These are phyloP conservation scores for Calonectria leucothoes DNA, from an alignment of 2,329 filamentous ascomycete genomes.

Conservation along the genomic window DNA sequence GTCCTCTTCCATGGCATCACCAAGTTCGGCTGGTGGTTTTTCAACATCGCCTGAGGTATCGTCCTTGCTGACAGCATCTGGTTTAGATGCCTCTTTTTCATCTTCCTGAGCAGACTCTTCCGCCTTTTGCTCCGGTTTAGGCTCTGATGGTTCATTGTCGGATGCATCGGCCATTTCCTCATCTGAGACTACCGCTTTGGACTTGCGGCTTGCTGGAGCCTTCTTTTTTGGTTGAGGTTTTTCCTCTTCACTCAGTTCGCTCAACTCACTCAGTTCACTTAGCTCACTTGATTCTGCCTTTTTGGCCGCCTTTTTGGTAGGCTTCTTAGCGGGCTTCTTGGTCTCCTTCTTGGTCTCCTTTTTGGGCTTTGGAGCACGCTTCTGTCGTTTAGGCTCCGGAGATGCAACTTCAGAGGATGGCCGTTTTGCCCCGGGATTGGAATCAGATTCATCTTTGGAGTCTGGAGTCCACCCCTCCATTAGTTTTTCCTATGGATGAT, in stretches of 20 bases:
- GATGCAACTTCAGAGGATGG: slow-evolving; percentile 48
- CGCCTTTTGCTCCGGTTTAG: slow-evolving; percentile 21
- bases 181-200: slow-evolving; percentile 42
- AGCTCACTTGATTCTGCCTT: slow-evolving; percentile 35
- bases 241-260: slow-evolving; percentile 40
- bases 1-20: slow-evolving; percentile 31
- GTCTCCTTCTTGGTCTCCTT: slow-evolving; percentile 28
- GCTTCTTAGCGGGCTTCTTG: slow-evolving; percentile 46
- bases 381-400: slow-evolving; percentile 55
- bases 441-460: slow-evolving; percentile 36
- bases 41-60: slow-evolving; percentile 10
- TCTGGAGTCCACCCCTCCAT: slow-evolving; percentile 50
- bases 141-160: slow-evolving; percentile 23
- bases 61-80: background rate
- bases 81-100: background rate
- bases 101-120: background rate
- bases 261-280: slow-evolving; percentile 36
- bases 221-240: slow-evolving; percentile 37
- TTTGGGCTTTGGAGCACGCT: slow-evolving; percentile 45
- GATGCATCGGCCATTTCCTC: slow-evolving; percentile 38
- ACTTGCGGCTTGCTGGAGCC: slow-evolving; percentile 20
- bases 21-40: slow-evolving; percentile 29
- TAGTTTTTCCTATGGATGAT: slow-evolving; percentile 46
- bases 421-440: slow-evolving; percentile 46
- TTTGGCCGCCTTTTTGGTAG: slow-evolving; percentile 35